phyloP scores from a whole-genome alignment of 371 early-diverging fungal genomes.

The Mortierella sp. region DNA sequence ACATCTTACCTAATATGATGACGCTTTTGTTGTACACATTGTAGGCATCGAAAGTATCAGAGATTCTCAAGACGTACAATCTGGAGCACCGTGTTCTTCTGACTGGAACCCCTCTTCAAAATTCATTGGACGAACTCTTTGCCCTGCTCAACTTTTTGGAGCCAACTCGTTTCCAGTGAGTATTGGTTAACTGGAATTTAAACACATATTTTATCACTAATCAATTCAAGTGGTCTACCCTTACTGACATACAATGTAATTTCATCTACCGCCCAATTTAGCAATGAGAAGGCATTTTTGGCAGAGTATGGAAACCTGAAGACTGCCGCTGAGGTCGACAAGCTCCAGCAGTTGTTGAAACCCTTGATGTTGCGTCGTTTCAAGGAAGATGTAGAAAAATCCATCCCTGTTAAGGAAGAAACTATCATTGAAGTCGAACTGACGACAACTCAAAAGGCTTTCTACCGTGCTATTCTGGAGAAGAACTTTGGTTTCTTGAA shows the following conservation, averaged over 20 bases:
- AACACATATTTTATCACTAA: too few species aligned
- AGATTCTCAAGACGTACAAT: constrained; percentile 72
- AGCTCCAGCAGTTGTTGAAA: constrained; percentile 75
- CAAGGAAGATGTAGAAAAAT: constrained; percentile 91
- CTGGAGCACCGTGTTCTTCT: constrained; percentile 84
- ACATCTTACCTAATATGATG: too few species aligned
- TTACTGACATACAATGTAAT: too few species aligned
- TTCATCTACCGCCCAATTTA: not conserved
- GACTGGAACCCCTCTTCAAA: constrained; percentile 95
- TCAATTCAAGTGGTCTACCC: too few species aligned
- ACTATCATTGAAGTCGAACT: constrained; percentile 91
- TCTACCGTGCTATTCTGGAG: constrained; percentile 93
- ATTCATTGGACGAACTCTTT: constrained; percentile 93
- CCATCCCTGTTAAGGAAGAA: constrained; percentile 90
- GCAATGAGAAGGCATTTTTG: constrained; percentile 79
- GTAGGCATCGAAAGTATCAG: constrained; percentile 75
- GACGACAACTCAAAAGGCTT: constrained; percentile 87
- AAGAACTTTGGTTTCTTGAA: constrained; percentile 86
- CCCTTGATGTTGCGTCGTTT: constrained; percentile 84
- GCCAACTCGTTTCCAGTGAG: constrained; percentile 78
- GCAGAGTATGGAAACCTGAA: constrained; percentile 81
- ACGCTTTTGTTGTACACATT: not conserved
- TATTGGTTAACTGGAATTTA: not conserved
- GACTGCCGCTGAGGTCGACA: constrained; percentile 84
- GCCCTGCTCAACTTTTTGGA: constrained; percentile 93